A percentile compares a stretch with the other conserved stretches of the same genome.
These are phyloP conservation scores for Fusarium buharicum DNA, from an alignment of 2,329 filamentous ascomycete species.

Conservation along the genomic window DNA sequence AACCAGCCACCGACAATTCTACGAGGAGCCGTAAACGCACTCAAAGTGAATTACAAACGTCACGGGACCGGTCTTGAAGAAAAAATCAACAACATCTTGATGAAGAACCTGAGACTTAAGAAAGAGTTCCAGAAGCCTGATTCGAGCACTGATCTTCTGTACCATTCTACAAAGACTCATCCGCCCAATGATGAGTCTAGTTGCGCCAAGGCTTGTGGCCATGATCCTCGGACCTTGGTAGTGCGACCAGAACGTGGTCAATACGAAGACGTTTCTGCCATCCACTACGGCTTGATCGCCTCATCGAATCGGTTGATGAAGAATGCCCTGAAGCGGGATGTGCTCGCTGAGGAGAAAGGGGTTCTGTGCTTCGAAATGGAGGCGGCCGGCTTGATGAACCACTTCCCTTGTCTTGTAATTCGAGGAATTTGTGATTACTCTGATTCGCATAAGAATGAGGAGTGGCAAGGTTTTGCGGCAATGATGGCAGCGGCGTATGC, in stretches of 20 bases:
- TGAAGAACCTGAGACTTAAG: neutral
- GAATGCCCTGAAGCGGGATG: slow-evolving; percentile 22
- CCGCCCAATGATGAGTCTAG: neutral
- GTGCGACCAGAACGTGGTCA: slow-evolving; percentile 3
- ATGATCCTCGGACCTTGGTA: slow-evolving; percentile 6
- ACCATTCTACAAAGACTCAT: slow-evolving; percentile 14
- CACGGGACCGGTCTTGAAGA: slow-evolving; percentile 16
- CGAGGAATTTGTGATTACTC: slow-evolving; percentile 53
- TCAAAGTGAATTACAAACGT: slow-evolving; percentile 3
- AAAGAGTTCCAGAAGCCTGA: slow-evolving; percentile 17
- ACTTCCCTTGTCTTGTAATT: slow-evolving; percentile 48
- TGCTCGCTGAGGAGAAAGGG: neutral
- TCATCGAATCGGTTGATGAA: slow-evolving; percentile 36
- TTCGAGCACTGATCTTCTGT: slow-evolving; percentile 10
- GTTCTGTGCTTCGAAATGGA: slow-evolving; percentile 19
- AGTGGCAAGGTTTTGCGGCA: slow-evolving; percentile 52
- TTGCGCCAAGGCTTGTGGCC: slow-evolving; percentile 4
- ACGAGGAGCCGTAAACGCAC: neutral
- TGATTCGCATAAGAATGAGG: slow-evolving; percentile 46
- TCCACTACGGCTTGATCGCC: slow-evolving; percentile 40
- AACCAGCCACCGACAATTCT: slow-evolving; percentile 27
- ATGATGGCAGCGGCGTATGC: slow-evolving; percentile 45
- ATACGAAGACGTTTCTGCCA: slow-evolving; percentile 19
- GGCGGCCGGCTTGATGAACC: neutral
- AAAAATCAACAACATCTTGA: neutral